Evolutionary conservation across 2,329 filamentous ascomycete species (phyloP), one percentile per base, ranked within the genome.

Genomic region (Septoria linicola): DNA sequence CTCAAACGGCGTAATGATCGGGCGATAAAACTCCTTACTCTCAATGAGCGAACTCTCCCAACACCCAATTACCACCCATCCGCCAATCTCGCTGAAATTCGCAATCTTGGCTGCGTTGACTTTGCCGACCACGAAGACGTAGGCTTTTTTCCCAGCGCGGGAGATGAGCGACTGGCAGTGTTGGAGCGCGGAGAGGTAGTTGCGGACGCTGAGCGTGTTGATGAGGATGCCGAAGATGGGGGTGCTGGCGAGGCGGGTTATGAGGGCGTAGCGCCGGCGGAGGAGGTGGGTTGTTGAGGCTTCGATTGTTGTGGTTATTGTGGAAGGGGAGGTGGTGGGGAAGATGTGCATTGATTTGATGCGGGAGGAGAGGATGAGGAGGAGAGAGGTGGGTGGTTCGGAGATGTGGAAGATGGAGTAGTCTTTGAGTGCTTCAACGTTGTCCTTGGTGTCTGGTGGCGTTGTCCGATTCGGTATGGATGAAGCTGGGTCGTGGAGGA

Each of bases 11-110:
- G 93, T 99, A 34, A 97, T 83, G 8, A 97, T 84, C 0, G 91
- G 90, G 62, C 83, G 82, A 79, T 85, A 97, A 66, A 96, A 95
- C 5, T 87, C 88, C 51, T 88, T 87, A 58, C 90, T 89, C 62
- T 96, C 92, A 3, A 99, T 82, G 43, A 97, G 74, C 53, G 88
- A 89, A 68, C 91, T 96, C 73, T 99, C 93, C 93, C 93, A 99
- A 71, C 93, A 99, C 2, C 93, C 92, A 8, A 99, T 88, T 0
- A 97, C 90, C 0, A 97, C 90, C 93, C 93, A 99, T 13, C 90
- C 92, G 36, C 90, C 92, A 4, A 99, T 82, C 70, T 99, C 93
- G 51, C 87, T 83, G 72, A 99, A 99, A 70, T 99, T 99, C 41
- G 93, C 93, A 17, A 99, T 79, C 70, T 99, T 99, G 31, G 91